Base-by-base conservation (phyloP, 495 filamentous ascomycete genomes). In the Annulohypoxylon stygium region DNA sequence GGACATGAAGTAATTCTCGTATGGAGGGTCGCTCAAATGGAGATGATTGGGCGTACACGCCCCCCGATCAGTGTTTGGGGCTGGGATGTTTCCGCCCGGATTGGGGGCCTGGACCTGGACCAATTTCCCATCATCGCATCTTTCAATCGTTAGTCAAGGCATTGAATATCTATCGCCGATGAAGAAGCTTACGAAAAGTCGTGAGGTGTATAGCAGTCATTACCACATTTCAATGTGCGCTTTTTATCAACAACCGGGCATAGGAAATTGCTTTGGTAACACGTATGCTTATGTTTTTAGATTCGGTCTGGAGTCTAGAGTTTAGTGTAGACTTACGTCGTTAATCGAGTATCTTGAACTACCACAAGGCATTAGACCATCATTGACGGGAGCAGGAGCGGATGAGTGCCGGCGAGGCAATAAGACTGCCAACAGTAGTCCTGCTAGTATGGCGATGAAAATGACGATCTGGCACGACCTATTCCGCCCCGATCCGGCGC, bases 1-100 rank as follows among this genome's bases (percentile, higher is more conserved):
- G n/a, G 84, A 86, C 65, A 88, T 86, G 79, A 91, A 90, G 78
- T 89, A 91, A 68, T 91, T 89, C 34, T 88, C 80, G 76, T 90
- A 90, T 0, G 89, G 89, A 9, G 79, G 82, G 34, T 79, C 76
- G 48, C 57, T 80, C 61, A 78, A 66, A 62, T 75, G 78, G 25
- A 74, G 67, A 54, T 75, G 69, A 39, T 53, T 74, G 25, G 78
- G 12, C 41, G 60, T 51, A 63, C 71, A 74, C 33, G 53, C 26
- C 45, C 60, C 54, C 25, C 16, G 41, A 33, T 34, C 51, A 11
- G 61, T 37, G 18, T 54, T 53, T 37, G 65, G 34, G 48, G 48
- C 47, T 39, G 62, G 62, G n/a, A 41, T 11, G 30, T 67, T 54
- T 63, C 47, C 55, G 20, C 39, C 18, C 4, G 47, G 37, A 34